Evolutionary conservation across 1,284 basidiomycete genomes (phyloP), one percentile per base, ranked within the genome.

Genomic region (Ustilago shanxiensis): DNA sequence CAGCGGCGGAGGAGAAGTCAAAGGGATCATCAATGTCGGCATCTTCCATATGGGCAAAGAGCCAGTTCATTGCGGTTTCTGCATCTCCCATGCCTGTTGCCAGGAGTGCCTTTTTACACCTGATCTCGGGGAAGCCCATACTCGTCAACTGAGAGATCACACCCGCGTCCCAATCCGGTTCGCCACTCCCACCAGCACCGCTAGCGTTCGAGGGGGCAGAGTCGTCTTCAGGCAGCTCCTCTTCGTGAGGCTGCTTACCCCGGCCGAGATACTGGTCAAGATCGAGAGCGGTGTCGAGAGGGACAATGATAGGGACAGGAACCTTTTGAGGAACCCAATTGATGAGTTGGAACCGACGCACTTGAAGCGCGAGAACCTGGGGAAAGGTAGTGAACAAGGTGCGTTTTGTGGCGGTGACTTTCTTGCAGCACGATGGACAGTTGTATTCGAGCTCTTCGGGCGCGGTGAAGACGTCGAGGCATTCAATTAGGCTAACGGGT

Each of bases 241-340:
- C 88, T 87, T 99, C 96, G 10, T 89, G 90, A 0, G 88, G 87
- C 84, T 93, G 92, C 13, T 93, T 87, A 0, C 96, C 95, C 28
- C 86, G 87, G 3, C 93, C 93, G 2, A 93, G 83, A 82, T 93
- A 93, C 6, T 86, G 80, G 66, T 93, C 92, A 41, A 98, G 89
- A 16, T 88, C 60, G 86, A 52, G 95, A 87, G 1, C 86, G 79
- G 60, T 66, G 4, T 89, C 88, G 8, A 88, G 79, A 0, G 93
- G 92, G 0, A 98, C 88, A n/a, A 90, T 86, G 24, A 98, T 88
- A 0, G 95, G 95, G 28, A 99, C 93, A 76, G 97, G 94, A 37
- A 98, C 90, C 86, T 99, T 99, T 6, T 93, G 90, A 0, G 97
- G 96, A 3, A 99, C 94, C 96, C 96, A 99, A 83, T 95, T 95